These are phyloP conservation scores for Cornus florida DNA, from an alignment of 148 eudicot species.

Conservation along the genomic window DNA sequence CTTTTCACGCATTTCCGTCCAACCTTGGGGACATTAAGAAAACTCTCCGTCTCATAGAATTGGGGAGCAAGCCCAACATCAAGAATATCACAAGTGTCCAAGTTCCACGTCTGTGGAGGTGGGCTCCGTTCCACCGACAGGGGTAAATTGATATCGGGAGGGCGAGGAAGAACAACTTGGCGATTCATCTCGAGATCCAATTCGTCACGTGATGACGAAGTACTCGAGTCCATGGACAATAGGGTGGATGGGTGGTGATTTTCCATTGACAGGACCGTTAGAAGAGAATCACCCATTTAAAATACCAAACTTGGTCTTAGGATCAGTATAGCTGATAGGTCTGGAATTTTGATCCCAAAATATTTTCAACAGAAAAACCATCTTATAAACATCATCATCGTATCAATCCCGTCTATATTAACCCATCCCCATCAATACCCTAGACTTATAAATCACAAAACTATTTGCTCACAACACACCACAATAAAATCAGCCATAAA, in stretches of 20 bases:
- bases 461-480: neutral
- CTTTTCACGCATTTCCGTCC: conserved; percentile 47
- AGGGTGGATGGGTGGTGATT: conserved; percentile 67
- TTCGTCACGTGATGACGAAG: conserved; percentile 61
- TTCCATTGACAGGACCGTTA: conserved; percentile 47
- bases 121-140: conserved; percentile 59
- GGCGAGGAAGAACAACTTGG: conserved; percentile 45
- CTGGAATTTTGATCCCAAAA: conserved; percentile 18
- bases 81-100: conserved; percentile 35
- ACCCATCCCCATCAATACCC: conserved; percentile 20
- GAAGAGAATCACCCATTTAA: conserved; percentile 50
- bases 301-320: conserved; percentile 17
- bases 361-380: neutral
- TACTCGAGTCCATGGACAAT: conserved; percentile 75
- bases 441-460: conserved; percentile 12
- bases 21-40: conserved; percentile 33
- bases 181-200: conserved; percentile 66
- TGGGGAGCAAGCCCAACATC: conserved; percentile 54
- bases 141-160: conserved; percentile 69
- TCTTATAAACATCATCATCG: conserved; percentile 19
- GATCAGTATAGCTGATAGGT: conserved; percentile 7
- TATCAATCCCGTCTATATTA: conserved; percentile 19
- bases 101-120: conserved; percentile 47
- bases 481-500: neutral
- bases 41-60: conserved; percentile 39